A percentile compares a stretch with the other conserved stretches of the same genome.
Conservation (phyloP, 805 yeast species). For the Cyberlindnera xishuangbannaensis region DNA sequence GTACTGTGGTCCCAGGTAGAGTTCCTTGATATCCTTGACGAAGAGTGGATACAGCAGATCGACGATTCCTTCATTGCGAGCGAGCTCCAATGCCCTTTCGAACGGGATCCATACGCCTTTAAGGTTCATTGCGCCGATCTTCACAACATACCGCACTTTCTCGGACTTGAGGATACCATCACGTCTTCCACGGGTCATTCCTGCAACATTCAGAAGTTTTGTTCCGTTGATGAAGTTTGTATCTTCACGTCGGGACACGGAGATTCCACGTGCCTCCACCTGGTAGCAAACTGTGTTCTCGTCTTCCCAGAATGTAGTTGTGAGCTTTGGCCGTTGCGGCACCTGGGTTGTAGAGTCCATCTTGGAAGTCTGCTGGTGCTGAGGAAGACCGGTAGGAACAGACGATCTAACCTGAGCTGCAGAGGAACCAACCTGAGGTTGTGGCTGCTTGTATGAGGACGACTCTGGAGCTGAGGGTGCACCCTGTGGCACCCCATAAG, state of each 20-base stretch:
- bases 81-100: slow-evolving; percentile 64
- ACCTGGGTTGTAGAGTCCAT: no score
- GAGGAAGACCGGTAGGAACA: slow-evolving; percentile 15
- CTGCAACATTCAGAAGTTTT: slow-evolving; percentile 60
- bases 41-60: slow-evolving; percentile 52
- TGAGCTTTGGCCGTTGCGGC: slow-evolving; percentile 46
- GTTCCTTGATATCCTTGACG: slow-evolving; percentile 56
- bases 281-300: slow-evolving; percentile 68
- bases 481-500: no score
- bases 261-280: slow-evolving; percentile 62
- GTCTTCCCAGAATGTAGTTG: slow-evolving; percentile 75
- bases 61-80: slow-evolving; percentile 60
- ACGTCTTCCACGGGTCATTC: slow-evolving; percentile 68
- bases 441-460: no score
- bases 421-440: no score
- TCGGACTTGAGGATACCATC: slow-evolving; percentile 66
- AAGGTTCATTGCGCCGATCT: slow-evolving; percentile 70
- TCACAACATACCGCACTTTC: slow-evolving; percentile 62
- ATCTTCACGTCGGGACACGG: slow-evolving; percentile 65
- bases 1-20: slow-evolving; percentile 27
- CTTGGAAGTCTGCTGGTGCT: slow-evolving; percentile 20
- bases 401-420: no score
- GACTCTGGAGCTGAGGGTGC: no score
- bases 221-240: slow-evolving; percentile 72
- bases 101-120: slow-evolving; percentile 77